Percentiles rank a stretch among this genome's conserved stretches.
phyloP scores from a whole-genome alignment of 1,284 basidiomycete genomes.

The Cryptococcus sp. region DNA sequence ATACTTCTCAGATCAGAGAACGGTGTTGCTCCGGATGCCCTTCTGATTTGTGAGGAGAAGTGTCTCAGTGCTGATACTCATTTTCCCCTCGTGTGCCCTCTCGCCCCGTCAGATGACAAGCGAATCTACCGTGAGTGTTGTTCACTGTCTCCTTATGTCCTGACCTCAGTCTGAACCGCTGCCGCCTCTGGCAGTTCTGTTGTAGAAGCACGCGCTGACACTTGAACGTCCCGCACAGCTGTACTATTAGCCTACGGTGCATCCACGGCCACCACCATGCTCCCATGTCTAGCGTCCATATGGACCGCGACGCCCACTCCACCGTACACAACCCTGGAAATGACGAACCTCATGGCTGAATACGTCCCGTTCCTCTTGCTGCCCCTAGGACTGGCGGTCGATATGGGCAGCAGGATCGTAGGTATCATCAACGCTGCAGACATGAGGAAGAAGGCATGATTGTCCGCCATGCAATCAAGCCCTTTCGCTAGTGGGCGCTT shows the following conservation, averaged over 20 bases:
- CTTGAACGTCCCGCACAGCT: conserved; percentile 38
- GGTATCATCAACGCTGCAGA: conserved; percentile 24
- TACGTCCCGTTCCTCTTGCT: conserved; percentile 76
- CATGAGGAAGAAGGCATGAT: conserved; percentile 21
- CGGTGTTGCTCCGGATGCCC: too few relatives aligned
- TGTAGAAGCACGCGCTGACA: neutral
- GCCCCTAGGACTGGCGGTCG: conserved; percentile 68
- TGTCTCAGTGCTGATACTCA: too few relatives aligned
- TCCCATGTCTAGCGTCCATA: conserved; percentile 67
- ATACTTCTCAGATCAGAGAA: too few relatives aligned
- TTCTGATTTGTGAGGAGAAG: neutral
- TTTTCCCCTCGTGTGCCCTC: too few relatives aligned
- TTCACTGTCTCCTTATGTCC: conserved; percentile 1
- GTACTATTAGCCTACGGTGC: conserved; percentile 70
- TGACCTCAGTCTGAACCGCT: neutral
- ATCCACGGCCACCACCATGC: conserved; percentile 72
- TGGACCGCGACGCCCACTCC: conserved; percentile 45
- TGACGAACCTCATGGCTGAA: conserved; percentile 64
- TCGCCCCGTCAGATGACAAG: conserved; percentile 33
- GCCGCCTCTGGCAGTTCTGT: too few relatives aligned
- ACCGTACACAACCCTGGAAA: conserved; percentile 29
- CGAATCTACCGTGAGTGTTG: conserved; percentile 42
- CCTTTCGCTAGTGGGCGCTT: too few relatives aligned
- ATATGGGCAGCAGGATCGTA: conserved; percentile 58
- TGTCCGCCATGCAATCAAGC: too few relatives aligned